Evolutionary conservation across 768 basidiomycete genomes (phyloP).

Genomic region (Leccinellum rugosiceps): DNA sequence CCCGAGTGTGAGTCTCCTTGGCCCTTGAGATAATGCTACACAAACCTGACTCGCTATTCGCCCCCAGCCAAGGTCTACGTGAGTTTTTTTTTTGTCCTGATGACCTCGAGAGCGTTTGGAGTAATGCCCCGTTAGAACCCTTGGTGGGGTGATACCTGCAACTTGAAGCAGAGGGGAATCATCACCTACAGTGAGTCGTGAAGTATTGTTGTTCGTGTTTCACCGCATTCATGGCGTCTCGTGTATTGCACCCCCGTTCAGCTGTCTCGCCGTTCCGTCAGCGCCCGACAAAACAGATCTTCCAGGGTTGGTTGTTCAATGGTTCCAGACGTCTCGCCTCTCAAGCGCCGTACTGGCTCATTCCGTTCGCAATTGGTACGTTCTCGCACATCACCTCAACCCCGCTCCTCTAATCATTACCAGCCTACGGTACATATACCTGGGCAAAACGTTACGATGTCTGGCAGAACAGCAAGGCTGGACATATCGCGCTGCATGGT

Average conservation of each 20-base stretch:
- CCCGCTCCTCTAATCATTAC: neutral
- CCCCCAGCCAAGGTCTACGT: slow-evolving; percentile 75
- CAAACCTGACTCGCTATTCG: slow-evolving; percentile 4
- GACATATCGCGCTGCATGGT: slow-evolving; percentile 46
- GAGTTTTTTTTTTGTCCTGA: slow-evolving; percentile 38
- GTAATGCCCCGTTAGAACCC: slow-evolving; percentile 51
- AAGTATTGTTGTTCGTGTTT: neutral
- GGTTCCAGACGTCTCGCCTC: slow-evolving; percentile 74
- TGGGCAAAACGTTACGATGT: slow-evolving; percentile 69
- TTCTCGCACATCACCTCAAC: slow-evolving; percentile 10
- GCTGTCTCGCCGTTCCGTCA: slow-evolving; percentile 83
- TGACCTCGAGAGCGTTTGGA: neutral
- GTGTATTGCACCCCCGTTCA: slow-evolving; percentile 27
- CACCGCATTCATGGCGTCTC: neutral
- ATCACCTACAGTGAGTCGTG: slow-evolving; percentile 70
- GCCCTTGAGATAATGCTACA: neutral
- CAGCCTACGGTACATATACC: slow-evolving; percentile 75
- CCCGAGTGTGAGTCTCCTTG: slow-evolving; percentile 63
- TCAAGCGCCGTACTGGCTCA: slow-evolving; percentile 73
- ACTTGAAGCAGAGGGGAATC: slow-evolving; percentile 73
- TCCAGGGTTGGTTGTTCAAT: slow-evolving; percentile 81
- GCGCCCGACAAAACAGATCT: slow-evolving; percentile 64
- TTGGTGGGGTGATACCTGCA: slow-evolving; percentile 87
- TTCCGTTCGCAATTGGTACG: slow-evolving; percentile 79
- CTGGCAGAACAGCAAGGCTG: slow-evolving; percentile 78